Base-by-base conservation (phyloP, 106 monocot species). In the Dendrobium nobile region DNA sequence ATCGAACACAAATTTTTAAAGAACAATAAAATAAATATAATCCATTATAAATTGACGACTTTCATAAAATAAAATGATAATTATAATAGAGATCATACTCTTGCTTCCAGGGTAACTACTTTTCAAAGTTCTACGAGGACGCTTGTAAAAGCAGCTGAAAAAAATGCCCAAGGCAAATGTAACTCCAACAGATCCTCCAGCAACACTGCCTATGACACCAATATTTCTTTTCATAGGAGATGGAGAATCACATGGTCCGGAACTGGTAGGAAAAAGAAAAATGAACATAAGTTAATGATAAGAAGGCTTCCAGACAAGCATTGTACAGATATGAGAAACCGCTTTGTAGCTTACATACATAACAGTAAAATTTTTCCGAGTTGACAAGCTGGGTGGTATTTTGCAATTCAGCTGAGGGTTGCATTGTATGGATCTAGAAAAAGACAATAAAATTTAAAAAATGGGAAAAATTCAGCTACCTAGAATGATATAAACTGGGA, bases 111-210 rank as follows among this genome's bases (percentile, higher is more conserved):
- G 78, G 22, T 47, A 20, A 42, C 75, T 56, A 19, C 31, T 79
- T 79, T 80, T 77, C 9, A 26, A 41, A 43, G 54, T 67, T 17
- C 72, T 80, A 15, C 75, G 80, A 20, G 67, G 56, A 77, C 85
- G 80, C 75, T 59, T 90, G 73, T 85, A 83, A 54, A 90, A 90
- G 55, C 90, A 90, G 31, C 76, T 81, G 64, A 90, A 90, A 54
- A 87, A 68, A 7, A 85, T 73, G 47, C 87, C 90, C 72, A 90
- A 70, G 27, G 83, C 72, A 73, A 83, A 15, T 4, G 81, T 72
- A 19, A 80, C 40, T 59, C 84, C 90, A 42, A 85, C 77, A 81
- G 90, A 90, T 83, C 87, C 90, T 81, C 82, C 90, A 73, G 90
- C 90, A 74, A 86, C 79, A 33, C 80, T 82, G 20, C 87, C 81